These are phyloP conservation scores for Coemansia sp. DNA, from an alignment of 192 early-diverging fungal species.

Conservation along the genomic window DNA sequence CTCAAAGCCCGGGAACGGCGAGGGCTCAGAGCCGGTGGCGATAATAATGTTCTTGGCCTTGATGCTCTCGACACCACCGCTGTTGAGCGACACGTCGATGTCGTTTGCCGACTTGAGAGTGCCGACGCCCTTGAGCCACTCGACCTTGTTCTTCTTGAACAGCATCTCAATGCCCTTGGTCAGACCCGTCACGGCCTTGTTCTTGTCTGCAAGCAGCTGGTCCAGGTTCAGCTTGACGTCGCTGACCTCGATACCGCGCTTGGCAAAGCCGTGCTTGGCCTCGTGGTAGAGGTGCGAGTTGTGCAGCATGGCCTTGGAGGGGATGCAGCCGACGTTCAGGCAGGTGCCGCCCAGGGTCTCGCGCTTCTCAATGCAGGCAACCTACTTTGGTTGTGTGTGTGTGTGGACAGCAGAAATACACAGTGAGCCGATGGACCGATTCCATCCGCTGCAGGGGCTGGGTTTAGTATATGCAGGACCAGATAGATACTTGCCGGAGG, in stretches of 20 bases:
- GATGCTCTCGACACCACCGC: constrained; percentile 68
- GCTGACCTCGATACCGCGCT: constrained; percentile 89
- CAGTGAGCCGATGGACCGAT: too few relatives aligned
- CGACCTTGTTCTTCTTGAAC: constrained; percentile 98
- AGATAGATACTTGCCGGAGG: too few relatives aligned
- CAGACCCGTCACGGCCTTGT: constrained; percentile 80
- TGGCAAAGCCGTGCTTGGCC: constrained; percentile 85
- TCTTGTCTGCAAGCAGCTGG: constrained; percentile 88
- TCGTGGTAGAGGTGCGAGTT: constrained; percentile 97
- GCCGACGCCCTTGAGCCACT: constrained; percentile 92
- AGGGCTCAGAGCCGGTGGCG: constrained; percentile 94
- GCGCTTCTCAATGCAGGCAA: constrained; percentile 95
- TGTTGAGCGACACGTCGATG: constrained; percentile 75
- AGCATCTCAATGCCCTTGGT: constrained; percentile 91
- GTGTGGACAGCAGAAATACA: too few relatives aligned
- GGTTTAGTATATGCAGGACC: too few relatives aligned
- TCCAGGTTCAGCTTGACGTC: constrained; percentile 81
- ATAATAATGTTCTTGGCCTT: constrained; percentile 97
- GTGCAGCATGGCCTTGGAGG: constrained; percentile 97
- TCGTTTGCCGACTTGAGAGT: constrained; percentile 73
- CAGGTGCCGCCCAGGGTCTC: constrained; percentile 96
- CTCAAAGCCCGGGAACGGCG: constrained; percentile 90
- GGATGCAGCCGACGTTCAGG: constrained; percentile 99
- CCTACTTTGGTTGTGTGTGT: constrained; percentile 65
- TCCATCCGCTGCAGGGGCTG: too few relatives aligned